phyloP scores from a whole-genome alignment of 2,329 filamentous ascomycete genomes.

The Stagonosporopsis tanaceti region DNA sequence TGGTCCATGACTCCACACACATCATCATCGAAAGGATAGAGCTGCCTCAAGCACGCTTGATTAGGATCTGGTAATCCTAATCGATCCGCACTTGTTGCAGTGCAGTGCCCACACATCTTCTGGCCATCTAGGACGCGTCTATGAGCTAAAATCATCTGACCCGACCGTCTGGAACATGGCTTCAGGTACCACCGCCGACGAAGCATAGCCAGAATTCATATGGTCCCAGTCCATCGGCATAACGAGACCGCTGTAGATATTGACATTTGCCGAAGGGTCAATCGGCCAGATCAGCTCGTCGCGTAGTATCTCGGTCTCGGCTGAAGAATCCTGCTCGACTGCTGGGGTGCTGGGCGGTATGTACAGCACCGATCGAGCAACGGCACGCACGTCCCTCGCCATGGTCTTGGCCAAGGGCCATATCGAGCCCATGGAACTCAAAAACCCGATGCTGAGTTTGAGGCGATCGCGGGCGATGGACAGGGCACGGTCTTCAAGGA shows the following conservation, averaged over 20 bases:
- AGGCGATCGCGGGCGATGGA: conserved; percentile 76
- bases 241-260: conserved; percentile 44
- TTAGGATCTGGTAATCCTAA: too few species aligned
- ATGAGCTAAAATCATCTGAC: neutral
- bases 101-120: neutral
- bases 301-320: conserved; percentile 37
- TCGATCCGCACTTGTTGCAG: neutral
- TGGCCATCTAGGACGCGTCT: neutral
- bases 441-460: conserved; percentile 77
- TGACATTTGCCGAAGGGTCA: conserved; percentile 38
- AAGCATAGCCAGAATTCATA: conserved; percentile 6
- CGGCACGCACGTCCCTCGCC: conserved; percentile 74
- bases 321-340: conserved; percentile 20
- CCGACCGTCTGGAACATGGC: neutral
- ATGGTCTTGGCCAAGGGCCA: conserved; percentile 76
- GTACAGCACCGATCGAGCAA: conserved; percentile 72
- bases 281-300: conserved; percentile 44
- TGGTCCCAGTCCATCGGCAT: conserved; percentile 35
- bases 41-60: neutral
- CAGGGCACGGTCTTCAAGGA: conserved; percentile 61
- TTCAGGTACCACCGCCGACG: neutral
- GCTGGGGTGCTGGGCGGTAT: conserved; percentile 18
- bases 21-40: neutral
- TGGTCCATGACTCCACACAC: too few species aligned
- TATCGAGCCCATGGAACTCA: conserved; percentile 70